Percentiles rank a stretch among this genome's conserved stretches.
Conservation (phyloP, 2,329 filamentous ascomycete species). For the Pseudogymnoascus sp. region DNA sequence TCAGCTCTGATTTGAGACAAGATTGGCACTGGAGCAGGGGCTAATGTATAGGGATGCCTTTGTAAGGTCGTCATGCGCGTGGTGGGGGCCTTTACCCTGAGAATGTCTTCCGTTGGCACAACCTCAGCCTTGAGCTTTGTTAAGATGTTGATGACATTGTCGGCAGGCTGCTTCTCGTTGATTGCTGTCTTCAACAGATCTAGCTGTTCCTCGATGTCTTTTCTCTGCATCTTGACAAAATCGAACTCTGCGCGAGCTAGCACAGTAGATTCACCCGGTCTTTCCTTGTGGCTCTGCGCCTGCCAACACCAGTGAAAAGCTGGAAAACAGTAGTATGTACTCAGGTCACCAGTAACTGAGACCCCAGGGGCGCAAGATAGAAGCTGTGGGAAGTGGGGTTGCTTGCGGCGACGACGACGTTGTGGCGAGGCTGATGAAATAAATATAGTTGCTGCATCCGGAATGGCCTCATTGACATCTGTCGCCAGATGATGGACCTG, state of each 20-base stretch:
- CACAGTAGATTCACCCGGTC: background rate
- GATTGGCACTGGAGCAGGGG: background rate
- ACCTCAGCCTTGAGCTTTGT: conserved; percentile 74
- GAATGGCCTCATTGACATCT: conserved; percentile 7
- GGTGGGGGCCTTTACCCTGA: conserved; percentile 54
- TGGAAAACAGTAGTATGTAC: background rate
- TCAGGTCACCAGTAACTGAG: background rate
- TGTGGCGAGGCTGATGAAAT: conserved; percentile 7
- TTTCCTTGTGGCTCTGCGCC: background rate
- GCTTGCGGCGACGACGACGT: background rate
- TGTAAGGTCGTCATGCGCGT: conserved; percentile 9
- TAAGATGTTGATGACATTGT: conserved; percentile 66
- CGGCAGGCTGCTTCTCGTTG: conserved; percentile 63
- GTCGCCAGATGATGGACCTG: conserved; percentile 5
- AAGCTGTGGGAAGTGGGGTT: background rate
- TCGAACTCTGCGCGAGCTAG: background rate
- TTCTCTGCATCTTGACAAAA: conserved; percentile 58
- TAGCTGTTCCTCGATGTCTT: conserved; percentile 70
- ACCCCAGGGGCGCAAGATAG: background rate
- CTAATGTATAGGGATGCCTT: background rate
- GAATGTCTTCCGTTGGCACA: conserved; percentile 77
- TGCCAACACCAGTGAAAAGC: background rate
- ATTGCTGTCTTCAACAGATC: conserved; percentile 76
- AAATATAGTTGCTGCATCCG: conserved; percentile 2
- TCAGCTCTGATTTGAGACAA: background rate